A percentile compares a stretch with the other conserved stretches of the same genome.
These are phyloP conservation scores for Vanrija pseudolonga DNA, from an alignment of 1,284 basidiomycete genomes.

Conservation along the genomic window DNA sequence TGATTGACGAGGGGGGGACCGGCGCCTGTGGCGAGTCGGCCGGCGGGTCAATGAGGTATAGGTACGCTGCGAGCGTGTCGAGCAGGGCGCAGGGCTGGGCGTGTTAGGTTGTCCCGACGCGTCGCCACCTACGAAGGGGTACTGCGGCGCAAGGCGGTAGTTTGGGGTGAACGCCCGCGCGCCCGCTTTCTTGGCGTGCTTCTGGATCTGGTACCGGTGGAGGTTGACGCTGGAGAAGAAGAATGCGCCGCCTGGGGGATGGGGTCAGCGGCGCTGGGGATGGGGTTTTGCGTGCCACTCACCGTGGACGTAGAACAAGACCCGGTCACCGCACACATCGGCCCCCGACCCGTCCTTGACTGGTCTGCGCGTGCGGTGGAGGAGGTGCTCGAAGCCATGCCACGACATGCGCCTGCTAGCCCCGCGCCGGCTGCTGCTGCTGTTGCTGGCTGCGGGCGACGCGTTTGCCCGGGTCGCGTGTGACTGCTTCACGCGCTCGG, in stretches of 20 bases:
- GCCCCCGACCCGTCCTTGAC: slow-evolving; percentile 37
- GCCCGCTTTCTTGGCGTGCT: slow-evolving; percentile 84
- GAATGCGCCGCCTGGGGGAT: slow-evolving; percentile 47
- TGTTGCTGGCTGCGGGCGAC: neutral
- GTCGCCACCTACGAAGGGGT: slow-evolving; percentile 79
- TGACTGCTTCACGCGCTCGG: neutral
- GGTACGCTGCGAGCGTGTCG: slow-evolving; percentile 52
- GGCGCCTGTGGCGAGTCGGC: slow-evolving; percentile 65
- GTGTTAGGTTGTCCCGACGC: slow-evolving; percentile 13
- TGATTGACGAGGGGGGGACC: slow-evolving; percentile 74
- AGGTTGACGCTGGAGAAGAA: slow-evolving; percentile 45
- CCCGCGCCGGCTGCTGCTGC: neutral
- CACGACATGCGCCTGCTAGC: too few relatives aligned
- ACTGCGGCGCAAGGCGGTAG: slow-evolving; percentile 85
- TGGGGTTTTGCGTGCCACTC: too few relatives aligned
- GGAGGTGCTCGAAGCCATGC: too few relatives aligned
- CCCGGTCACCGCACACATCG: slow-evolving; percentile 40
- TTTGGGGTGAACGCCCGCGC: slow-evolving; percentile 74
- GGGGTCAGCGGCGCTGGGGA: neutral
- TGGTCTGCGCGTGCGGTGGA: slow-evolving; percentile 1
- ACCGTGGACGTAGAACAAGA: slow-evolving; percentile 49
- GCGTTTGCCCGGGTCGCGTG: neutral
- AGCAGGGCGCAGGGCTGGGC: slow-evolving; percentile 53
- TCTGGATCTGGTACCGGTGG: slow-evolving; percentile 70
- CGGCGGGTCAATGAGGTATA: slow-evolving; percentile 69